These are phyloP conservation scores for Apostasia shenzhenica DNA, from an alignment of 106 monocot genomes.

Conservation along the genomic window DNA sequence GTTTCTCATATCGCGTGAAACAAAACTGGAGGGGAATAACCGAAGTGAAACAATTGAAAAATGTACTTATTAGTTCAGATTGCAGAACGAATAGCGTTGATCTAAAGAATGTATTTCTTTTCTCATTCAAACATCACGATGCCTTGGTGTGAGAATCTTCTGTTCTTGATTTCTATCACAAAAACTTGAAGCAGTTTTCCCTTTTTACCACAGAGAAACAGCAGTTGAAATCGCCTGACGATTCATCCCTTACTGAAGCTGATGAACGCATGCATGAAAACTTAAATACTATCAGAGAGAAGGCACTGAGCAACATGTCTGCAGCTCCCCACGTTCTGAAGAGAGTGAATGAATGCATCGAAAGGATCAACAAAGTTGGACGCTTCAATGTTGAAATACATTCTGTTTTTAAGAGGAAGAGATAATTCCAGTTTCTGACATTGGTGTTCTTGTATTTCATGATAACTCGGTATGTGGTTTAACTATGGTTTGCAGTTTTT, in stretches of 20 bases:
- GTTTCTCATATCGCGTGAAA: too few relatives aligned
- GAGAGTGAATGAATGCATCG: constrained; percentile 57
- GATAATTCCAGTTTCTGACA: neutral
- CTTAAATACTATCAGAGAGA: constrained; percentile 27
- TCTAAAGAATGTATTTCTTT: too few relatives aligned
- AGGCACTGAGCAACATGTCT: constrained; percentile 35
- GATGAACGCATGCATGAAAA: constrained; percentile 35
- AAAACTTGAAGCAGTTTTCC: too few relatives aligned
- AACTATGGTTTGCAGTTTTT: too few relatives aligned
- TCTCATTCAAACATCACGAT: too few relatives aligned
- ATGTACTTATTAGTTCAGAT: too few relatives aligned
- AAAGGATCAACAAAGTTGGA: constrained; percentile 35
- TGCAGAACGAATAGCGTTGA: too few relatives aligned
- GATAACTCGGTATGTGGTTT: too few relatives aligned
- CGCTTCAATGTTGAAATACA: constrained; percentile 26
- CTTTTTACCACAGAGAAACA: neutral
- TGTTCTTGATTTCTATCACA: too few relatives aligned
- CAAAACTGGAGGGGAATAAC: too few relatives aligned
- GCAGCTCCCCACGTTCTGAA: constrained; percentile 42
- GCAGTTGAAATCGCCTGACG: constrained; percentile 3
- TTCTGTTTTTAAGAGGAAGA: constrained; percentile 34
- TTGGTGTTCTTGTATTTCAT: neutral
- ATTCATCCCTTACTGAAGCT: constrained; percentile 15
- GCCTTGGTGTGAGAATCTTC: too few relatives aligned
- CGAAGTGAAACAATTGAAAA: too few relatives aligned